Conservation (phyloP, 2,329 filamentous ascomycete genomes). For the Talaromyces sp. region DNA sequence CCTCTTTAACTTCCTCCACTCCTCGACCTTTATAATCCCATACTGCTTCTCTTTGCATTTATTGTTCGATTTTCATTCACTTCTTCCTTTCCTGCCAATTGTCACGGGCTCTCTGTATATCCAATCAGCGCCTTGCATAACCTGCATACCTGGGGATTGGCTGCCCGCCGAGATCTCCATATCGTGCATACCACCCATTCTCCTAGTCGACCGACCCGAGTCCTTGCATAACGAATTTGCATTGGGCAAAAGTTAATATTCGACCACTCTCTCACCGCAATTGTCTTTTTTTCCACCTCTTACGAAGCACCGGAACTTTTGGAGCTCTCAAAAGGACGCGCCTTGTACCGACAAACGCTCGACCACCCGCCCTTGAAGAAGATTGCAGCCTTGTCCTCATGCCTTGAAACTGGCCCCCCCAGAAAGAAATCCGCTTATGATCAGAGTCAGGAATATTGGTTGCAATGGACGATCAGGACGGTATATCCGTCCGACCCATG, state of each 20-base stretch:
- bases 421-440: conserved; percentile 10
- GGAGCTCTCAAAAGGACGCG: not conserved
- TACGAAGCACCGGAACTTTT: not conserved
- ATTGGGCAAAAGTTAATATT: conserved; percentile 7
- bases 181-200: conserved; percentile 25
- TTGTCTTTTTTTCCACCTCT: not conserved
- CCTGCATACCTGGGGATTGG: conserved; percentile 22
- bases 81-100: not conserved
- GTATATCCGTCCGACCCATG: conserved; percentile 60
- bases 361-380: not conserved
- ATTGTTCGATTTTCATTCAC: conserved; percentile 5
- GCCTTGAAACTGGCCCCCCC: not conserved
- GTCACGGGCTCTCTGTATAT: not conserved
- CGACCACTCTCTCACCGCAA: conserved; percentile 12
- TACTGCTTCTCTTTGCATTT: not conserved
- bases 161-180: conserved; percentile 17
- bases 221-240: conserved; percentile 14
- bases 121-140: conserved; percentile 11
- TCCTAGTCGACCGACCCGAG: conserved; percentile 27
- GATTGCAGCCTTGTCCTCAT: not conserved
- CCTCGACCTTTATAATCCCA: conserved; percentile 2
- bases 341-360: not conserved
- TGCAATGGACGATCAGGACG: conserved; percentile 45
- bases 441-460: conserved; percentile 13
- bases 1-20: conserved; percentile 15